These are phyloP conservation scores for Abelmoschus esculentus DNA, from an alignment of 345 rosid species.

Conservation along the genomic window DNA sequence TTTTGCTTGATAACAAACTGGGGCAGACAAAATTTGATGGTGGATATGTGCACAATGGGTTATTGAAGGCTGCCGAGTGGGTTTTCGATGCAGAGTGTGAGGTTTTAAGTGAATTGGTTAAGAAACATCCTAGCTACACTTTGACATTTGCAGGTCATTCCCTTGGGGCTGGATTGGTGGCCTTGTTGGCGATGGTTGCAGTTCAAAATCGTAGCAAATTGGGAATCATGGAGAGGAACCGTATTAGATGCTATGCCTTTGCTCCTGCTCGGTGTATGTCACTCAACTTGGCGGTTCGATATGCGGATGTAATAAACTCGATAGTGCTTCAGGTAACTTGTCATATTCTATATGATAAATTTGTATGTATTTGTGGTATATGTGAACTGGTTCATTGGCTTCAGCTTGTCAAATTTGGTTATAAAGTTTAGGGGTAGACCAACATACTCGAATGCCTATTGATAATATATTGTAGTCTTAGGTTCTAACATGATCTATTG, in stretches of 20 bases:
- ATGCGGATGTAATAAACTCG: slow-evolving; percentile 79
- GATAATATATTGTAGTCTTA: neutral
- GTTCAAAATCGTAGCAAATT: slow-evolving; percentile 52
- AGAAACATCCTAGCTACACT: slow-evolving; percentile 51
- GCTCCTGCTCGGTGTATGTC: slow-evolving; percentile 94
- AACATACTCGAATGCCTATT: neutral
- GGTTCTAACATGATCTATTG: slow-evolving; percentile 18
- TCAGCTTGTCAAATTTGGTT: neutral
- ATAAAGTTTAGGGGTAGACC: neutral
- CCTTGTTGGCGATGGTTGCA: slow-evolving; percentile 54
- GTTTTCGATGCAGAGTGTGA: slow-evolving; percentile 59
- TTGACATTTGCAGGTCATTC: slow-evolving; percentile 92
- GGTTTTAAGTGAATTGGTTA: slow-evolving; percentile 50
- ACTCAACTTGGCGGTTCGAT: slow-evolving; percentile 83
- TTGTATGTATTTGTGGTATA: neutral
- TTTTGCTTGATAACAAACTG: slow-evolving; percentile 75
- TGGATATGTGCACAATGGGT: slow-evolving; percentile 88
- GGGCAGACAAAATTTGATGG: slow-evolving; percentile 89
- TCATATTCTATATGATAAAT: neutral
- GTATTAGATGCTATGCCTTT: slow-evolving; percentile 73
- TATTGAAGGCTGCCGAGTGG: slow-evolving; percentile 76
- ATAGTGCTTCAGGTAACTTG: slow-evolving; percentile 69
- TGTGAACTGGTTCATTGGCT: neutral
- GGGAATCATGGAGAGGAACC: slow-evolving; percentile 67
- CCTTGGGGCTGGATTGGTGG: slow-evolving; percentile 75